These are phyloP conservation scores for Trichoderma sp. DNA, from an alignment of 2,329 filamentous ascomycete species.

Conservation along the genomic window DNA sequence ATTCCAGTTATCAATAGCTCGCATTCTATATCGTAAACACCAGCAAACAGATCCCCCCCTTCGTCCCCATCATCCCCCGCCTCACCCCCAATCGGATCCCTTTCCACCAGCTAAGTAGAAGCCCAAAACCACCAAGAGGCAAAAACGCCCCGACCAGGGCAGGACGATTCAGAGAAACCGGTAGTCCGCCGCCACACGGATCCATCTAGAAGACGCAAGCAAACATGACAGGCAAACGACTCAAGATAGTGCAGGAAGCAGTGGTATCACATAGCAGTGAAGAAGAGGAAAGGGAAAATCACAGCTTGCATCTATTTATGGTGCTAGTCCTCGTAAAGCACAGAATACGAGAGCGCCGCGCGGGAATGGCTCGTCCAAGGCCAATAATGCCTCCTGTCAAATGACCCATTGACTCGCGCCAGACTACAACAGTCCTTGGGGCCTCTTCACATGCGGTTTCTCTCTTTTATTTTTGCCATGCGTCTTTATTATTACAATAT, in stretches of 20 bases:
- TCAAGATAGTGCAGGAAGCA: no score
- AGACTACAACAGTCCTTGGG: background rate
- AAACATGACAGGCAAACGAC: background rate
- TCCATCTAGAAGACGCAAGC: no score
- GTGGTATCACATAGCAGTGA: no score
- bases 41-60: background rate
- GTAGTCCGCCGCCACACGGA: no score
- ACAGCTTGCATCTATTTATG: constrained; percentile 2
- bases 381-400: background rate
- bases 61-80: background rate
- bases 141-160: background rate
- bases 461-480: background rate
- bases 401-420: background rate
- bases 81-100: constrained; percentile 18
- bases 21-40: background rate
- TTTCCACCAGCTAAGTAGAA: background rate
- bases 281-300: background rate
- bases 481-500: background rate
- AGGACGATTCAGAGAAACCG: no score
- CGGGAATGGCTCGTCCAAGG: constrained; percentile 11
- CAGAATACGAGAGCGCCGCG: constrained; percentile 3
- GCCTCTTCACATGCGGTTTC: no score
- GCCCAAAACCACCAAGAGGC: no score
- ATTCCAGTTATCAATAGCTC: background rate
- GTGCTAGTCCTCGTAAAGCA: background rate